Conservation (phyloP, 148 eudicot species). For the Fallopia convolvulus region DNA sequence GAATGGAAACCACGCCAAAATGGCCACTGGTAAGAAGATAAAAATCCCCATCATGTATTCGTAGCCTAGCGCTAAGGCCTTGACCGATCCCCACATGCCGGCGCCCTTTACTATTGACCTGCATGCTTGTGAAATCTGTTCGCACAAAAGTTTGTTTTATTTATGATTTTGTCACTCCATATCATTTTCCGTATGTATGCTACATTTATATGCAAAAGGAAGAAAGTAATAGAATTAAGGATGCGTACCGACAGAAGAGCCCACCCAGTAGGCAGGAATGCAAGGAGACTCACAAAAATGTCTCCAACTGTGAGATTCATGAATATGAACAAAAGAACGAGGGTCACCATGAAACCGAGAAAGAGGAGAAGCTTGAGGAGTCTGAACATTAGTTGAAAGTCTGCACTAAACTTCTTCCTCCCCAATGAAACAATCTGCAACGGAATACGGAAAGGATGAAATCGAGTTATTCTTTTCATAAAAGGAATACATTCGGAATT, state of each 20-base stretch:
- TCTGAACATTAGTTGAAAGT: conserved; percentile 72
- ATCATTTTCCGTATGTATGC: background rate
- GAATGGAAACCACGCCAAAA: conserved; percentile 12
- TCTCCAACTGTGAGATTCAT: conserved; percentile 19
- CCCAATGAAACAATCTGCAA: conserved; percentile 74
- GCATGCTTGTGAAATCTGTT: conserved; percentile 25
- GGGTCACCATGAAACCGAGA: conserved; percentile 13
- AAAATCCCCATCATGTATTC: conserved; percentile 15
- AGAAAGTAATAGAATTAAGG: background rate
- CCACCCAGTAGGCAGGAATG: conserved; percentile 31
- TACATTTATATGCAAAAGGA: background rate
- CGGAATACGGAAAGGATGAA: background rate
- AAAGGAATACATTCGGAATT: background rate
- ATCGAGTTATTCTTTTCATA: background rate
- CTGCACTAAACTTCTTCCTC: conserved; percentile 71
- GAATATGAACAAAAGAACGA: conserved; percentile 16
- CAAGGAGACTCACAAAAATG: conserved; percentile 14
- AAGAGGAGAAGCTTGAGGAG: conserved; percentile 21
- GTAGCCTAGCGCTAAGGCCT: conserved; percentile 20
- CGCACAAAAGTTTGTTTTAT: conserved; percentile 1
- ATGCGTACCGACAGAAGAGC: conserved; percentile 12
- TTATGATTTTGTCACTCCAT: no score
- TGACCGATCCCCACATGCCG: conserved; percentile 22
- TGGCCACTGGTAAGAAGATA: conserved; percentile 13
- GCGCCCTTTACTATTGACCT: conserved; percentile 17